These are phyloP conservation scores for Cubamyces lactineus DNA, from an alignment of 768 basidiomycete genomes.

Conservation along the genomic window DNA sequence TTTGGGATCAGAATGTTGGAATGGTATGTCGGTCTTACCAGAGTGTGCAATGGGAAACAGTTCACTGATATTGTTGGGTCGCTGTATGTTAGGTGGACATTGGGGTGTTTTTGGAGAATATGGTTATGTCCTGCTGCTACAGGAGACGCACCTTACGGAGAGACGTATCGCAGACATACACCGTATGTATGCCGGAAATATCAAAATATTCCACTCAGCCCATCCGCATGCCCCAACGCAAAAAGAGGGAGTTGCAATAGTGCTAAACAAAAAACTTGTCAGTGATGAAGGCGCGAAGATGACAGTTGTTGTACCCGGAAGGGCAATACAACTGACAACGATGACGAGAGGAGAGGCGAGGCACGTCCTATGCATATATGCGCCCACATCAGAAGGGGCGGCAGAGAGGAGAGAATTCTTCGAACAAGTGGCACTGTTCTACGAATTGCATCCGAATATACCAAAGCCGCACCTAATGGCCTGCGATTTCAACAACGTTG, in stretches of 20 bases:
- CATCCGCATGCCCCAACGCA: not conserved
- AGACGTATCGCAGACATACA: constrained; percentile 1
- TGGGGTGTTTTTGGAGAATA: no score
- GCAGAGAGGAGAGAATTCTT: not conserved
- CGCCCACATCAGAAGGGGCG: not conserved
- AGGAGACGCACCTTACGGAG: constrained; percentile 18
- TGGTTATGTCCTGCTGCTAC: constrained; percentile 8
- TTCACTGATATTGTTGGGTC: no score
- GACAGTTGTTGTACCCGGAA: not conserved
- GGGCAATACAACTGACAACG: not conserved
- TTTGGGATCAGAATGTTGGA: no score
- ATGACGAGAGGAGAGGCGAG: not conserved
- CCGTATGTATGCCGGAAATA: not conserved
- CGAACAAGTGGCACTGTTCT: not conserved
- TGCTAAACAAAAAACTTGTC: constrained; percentile 3
- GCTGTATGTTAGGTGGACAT: no score
- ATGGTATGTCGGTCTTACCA: no score
- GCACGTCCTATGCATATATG: constrained; percentile 2
- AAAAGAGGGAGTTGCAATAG: constrained; percentile 8
- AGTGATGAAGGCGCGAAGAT: not conserved
- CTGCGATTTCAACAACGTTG: constrained; percentile 7
- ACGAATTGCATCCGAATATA: not conserved
- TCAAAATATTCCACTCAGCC: constrained; percentile 3
- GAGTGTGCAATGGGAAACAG: no score
- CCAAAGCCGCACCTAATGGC: not conserved